Evolutionary conservation across 2,329 filamentous ascomycete species (phyloP), one percentile per base, ranked within the genome.

Genomic region (Stagonosporopsis rhizophila): DNA sequence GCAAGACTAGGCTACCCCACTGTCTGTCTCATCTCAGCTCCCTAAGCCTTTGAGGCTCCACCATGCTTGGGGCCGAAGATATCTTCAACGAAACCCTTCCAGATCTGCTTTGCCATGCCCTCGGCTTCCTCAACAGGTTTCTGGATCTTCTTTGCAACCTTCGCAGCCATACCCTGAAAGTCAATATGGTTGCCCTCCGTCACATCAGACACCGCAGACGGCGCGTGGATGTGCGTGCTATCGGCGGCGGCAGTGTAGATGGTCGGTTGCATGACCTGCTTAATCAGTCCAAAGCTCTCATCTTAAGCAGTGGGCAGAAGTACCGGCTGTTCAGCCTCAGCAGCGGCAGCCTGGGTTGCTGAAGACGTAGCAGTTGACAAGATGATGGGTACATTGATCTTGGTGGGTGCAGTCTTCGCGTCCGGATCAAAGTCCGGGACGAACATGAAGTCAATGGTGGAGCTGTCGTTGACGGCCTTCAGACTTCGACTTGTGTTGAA

Each of bases 391-490:
- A 85, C 79, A 44, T 79, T 78, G 11, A 80, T 69, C 14, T 60
- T 56, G 32, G 75, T 69, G 5, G 77, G 69, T 25, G 71, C 68
- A 41, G 71, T 61, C 14, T 73, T 56, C 14, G 70, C 63, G 45
- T 82, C 78, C 28, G 80, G 73, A 46, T 81, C 76, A 62, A 81
- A 77, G 52, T 79, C 78, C 32, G 86, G 86, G 63, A 88, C 78
- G 76, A 82, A 87, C 65, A 82, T 81, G 67, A 88, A 87, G 77
- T 88, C 86, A 57, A 88, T 84, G 38, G 85, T 85, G 37, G 84
- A 86, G 56, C 74, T 77, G 75, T 88, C 85, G 50, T 82, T 80
- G 60, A 83, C 79, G 25, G 83, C 75, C 70, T 87, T 86, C 49
- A 81, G 75, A 58, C 80, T 74, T 58, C 83, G 83, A 60, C 81